A percentile compares a stretch with the other conserved stretches of the same genome.
Conservation (phyloP, 768 basidiomycete genomes). For the Clitopilus passeckerianus region DNA sequence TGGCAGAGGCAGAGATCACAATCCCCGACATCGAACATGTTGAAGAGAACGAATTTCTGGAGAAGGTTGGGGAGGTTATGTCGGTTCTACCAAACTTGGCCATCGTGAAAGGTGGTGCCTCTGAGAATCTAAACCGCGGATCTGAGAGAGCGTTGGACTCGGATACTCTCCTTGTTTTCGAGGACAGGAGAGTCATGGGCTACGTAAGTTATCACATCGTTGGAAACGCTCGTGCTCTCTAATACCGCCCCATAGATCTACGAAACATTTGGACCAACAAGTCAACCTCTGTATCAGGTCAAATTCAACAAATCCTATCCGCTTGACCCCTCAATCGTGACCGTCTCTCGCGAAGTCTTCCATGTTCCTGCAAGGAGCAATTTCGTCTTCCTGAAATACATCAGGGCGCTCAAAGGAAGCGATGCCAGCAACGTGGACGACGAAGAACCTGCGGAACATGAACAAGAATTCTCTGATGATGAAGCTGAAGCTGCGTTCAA, state of each 20-base stretch:
- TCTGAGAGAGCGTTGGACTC: slow-evolving; percentile 74
- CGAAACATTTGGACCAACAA: slow-evolving; percentile 94
- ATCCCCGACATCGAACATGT: slow-evolving; percentile 65
- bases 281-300: slow-evolving; percentile 85
- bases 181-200: slow-evolving; percentile 86
- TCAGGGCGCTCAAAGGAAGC: slow-evolving; percentile 74
- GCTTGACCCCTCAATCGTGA: slow-evolving; percentile 50
- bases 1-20: slow-evolving; percentile 49
- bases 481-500: slow-evolving; percentile 81
- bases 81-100: slow-evolving; percentile 69
- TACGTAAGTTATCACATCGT: slow-evolving; percentile 51
- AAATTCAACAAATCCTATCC: slow-evolving; percentile 69
- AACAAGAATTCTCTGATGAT: slow-evolving; percentile 94
- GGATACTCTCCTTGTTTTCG: slow-evolving; percentile 87
- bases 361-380: slow-evolving; percentile 77
- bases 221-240: slow-evolving; percentile 4
- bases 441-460: slow-evolving; percentile 88
- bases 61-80: slow-evolving; percentile 75
- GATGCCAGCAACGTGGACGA: slow-evolving; percentile 95
- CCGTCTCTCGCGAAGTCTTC: slow-evolving; percentile 62
- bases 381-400: slow-evolving; percentile 76
- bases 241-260: slow-evolving; percentile 53
- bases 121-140: slow-evolving; percentile 35
- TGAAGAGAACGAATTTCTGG: slow-evolving; percentile 57
- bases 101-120: slow-evolving; percentile 62